Percentiles rank a stretch among this genome's conserved stretches.
Evolutionary conservation across 2,329 filamentous ascomycete genomes (phyloP).

Genomic region (Aspergillus sojae): DNA sequence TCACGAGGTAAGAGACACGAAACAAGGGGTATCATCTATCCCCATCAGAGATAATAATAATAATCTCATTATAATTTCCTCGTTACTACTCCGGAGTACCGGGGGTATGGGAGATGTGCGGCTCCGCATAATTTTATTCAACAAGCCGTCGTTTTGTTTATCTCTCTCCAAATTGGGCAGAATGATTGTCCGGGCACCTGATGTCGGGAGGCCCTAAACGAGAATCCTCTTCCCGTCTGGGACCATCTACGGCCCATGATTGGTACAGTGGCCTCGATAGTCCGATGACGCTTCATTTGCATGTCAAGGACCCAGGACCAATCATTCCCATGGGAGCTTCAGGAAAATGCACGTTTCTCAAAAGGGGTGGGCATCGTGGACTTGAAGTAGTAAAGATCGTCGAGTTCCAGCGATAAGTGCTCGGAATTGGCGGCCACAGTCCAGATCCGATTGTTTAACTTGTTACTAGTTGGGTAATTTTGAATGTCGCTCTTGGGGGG

Average conservation of each 20-base stretch:
- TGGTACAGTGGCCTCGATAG: slow-evolving; percentile 15
- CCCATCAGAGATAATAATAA: neutral
- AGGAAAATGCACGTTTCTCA: slow-evolving; percentile 22
- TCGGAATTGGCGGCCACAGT: slow-evolving; percentile 20
- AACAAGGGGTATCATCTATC: neutral
- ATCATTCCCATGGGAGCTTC: slow-evolving; percentile 12
- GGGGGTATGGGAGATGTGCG: slow-evolving; percentile 13
- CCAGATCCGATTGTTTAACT: slow-evolving; percentile 17
- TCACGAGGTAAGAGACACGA: neutral
- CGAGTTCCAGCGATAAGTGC: slow-evolving; percentile 15
- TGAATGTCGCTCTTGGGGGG: neutral
- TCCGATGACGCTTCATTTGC: slow-evolving; percentile 25
- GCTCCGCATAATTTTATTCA: slow-evolving; percentile 19
- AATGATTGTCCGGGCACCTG: slow-evolving; percentile 14
- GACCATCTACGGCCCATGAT: slow-evolving; percentile 19
- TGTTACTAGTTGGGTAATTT: slow-evolving; percentile 1
- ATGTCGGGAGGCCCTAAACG: slow-evolving; percentile 17
- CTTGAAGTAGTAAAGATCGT: slow-evolving; percentile 21
- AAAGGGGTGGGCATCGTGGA: slow-evolving; percentile 17
- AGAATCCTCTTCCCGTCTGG: slow-evolving; percentile 21
- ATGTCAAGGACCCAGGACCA: slow-evolving; percentile 19
- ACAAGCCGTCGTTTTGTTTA: slow-evolving; percentile 6
- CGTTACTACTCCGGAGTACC: neutral
- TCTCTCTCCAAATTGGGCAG: slow-evolving; percentile 17
- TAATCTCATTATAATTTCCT: neutral